Conservation (phyloP, 306 rosid genomes). For the Acacia acuminata region DNA sequence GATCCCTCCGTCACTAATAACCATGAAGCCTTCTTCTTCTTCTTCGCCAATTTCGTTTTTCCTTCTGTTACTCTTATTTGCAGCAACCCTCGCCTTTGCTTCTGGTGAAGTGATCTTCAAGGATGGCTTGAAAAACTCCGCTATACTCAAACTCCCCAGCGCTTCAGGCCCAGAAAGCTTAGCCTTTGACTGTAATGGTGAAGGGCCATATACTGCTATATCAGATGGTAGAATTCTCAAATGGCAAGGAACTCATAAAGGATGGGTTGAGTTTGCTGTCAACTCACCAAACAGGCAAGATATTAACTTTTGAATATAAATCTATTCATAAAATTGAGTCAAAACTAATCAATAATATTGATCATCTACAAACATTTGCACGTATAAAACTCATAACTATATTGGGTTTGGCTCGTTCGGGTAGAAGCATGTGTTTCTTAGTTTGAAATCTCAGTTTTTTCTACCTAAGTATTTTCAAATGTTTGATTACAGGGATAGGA, state of each 20-base stretch:
- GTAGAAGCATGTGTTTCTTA: neutral
- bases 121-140: neutral
- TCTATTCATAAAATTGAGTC: neutral
- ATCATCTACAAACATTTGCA: too few relatives aligned
- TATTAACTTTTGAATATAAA: neutral
- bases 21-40: neutral
- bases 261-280: neutral
- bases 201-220: neutral
- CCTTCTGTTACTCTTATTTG: neutral
- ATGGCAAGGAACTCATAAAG: neutral
- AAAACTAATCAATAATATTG: too few relatives aligned
- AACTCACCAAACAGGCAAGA: neutral
- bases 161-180: neutral
- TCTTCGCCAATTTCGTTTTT: neutral
- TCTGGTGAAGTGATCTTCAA: neutral
- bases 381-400: neutral
- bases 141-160: neutral
- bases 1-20: neutral
- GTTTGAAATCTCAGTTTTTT: neutral
- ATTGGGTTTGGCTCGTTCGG: neutral
- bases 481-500: conserved; percentile 36
- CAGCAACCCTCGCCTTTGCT: neutral
- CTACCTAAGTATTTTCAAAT: neutral
- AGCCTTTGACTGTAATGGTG: neutral
- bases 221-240: neutral